phyloP scores from a whole-genome alignment of 2,329 filamentous ascomycete genomes.

The Moelleriella libera region DNA sequence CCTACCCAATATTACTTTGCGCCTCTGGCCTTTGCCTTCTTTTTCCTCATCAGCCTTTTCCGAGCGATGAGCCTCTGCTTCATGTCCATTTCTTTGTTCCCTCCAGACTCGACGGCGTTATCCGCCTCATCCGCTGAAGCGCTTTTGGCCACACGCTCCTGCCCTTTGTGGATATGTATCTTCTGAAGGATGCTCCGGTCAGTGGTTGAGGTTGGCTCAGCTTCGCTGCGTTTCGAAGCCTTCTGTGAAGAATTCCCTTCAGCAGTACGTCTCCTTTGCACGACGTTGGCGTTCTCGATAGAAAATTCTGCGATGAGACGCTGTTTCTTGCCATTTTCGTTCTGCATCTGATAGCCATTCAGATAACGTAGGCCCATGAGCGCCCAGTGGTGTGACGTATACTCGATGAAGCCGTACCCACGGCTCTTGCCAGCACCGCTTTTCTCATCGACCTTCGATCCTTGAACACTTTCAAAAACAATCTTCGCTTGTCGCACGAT shows the following conservation, averaged over 20 bases:
- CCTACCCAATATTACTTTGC: no score
- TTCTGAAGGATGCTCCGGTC: not conserved
- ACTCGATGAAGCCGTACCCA: slow-evolving; percentile 97
- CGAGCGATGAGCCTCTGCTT: slow-evolving; percentile 70
- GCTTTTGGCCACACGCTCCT: no score
- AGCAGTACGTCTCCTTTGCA: slow-evolving; percentile 49
- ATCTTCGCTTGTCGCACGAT: slow-evolving; percentile 92
- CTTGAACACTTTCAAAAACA: slow-evolving; percentile 78
- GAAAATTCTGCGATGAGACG: slow-evolving; percentile 91
- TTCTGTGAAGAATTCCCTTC: slow-evolving; percentile 20
- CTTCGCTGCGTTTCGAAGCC: slow-evolving; percentile 18
- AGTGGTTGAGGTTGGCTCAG: slow-evolving; percentile 5
- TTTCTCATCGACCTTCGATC: slow-evolving; percentile 67
- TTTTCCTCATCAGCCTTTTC: slow-evolving; percentile 68
- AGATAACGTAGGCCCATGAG: slow-evolving; percentile 91
- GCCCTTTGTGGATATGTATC: not conserved
- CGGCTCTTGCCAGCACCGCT: slow-evolving; percentile 69
- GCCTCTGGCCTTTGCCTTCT: slow-evolving; percentile 32
- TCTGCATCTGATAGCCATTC: slow-evolving; percentile 57
- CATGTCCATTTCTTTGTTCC: slow-evolving; percentile 23
- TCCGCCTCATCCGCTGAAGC: not conserved
- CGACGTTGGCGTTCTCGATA: slow-evolving; percentile 93
- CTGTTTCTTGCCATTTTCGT: slow-evolving; percentile 63
- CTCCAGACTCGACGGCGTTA: slow-evolving; percentile 11
- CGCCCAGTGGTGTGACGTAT: slow-evolving; percentile 82